Evolutionary conservation across 176 grass and related monocot genomes (phyloP).

Genomic region (Puya raimondii): DNA sequence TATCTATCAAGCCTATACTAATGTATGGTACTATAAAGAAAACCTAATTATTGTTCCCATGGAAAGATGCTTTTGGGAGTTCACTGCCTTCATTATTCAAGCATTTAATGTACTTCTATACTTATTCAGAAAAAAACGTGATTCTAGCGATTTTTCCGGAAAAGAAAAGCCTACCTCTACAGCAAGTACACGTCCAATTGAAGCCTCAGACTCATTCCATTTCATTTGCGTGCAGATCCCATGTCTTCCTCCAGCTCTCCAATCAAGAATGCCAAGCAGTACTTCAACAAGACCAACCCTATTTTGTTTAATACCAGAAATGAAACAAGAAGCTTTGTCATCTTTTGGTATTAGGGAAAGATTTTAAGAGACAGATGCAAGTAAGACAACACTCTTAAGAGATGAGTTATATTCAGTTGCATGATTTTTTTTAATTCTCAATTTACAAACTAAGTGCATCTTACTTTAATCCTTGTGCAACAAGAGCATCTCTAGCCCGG

Average conservation of each 20-base stretch:
- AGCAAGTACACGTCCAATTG: conserved; percentile 87
- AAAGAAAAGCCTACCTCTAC: conserved; percentile 58
- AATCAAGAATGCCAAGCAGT: conserved; percentile 94
- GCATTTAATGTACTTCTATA: no score
- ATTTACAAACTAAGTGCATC: conserved; percentile 3
- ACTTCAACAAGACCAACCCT: conserved; percentile 95
- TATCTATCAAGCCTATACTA: no score
- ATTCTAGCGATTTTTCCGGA: no score
- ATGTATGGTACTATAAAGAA: no score
- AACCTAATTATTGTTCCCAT: no score
- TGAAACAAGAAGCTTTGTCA: conserved; percentile 8
- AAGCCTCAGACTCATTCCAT: conserved; percentile 98
- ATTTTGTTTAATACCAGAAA: conserved; percentile 24
- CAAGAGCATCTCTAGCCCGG: conserved; percentile 91
- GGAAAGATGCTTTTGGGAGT: no score
- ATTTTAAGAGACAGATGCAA: background rate
- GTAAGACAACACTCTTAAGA: background rate
- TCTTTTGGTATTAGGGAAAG: no score
- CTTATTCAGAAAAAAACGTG: no score
- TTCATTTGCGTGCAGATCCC: conserved; percentile 94
- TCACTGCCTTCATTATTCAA: no score
- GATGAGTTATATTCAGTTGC: no score
- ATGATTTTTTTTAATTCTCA: no score
- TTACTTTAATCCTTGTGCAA: conserved; percentile 96
- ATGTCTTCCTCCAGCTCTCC: conserved; percentile 90